Evolutionary conservation across 805 yeast genomes (phyloP).

Genomic region (Candida andamanensis): DNA sequence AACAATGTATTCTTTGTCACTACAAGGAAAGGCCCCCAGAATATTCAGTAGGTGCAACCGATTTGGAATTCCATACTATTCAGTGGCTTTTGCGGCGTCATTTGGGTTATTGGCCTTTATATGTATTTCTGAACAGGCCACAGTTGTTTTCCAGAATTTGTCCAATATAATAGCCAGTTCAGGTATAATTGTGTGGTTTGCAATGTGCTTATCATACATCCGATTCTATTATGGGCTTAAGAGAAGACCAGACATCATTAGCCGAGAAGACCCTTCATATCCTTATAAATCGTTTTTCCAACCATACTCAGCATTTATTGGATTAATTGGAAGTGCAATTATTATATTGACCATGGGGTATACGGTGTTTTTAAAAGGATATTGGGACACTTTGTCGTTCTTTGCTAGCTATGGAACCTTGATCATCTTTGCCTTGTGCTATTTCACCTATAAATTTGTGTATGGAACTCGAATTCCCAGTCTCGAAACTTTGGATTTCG

Average conservation of each 20-base stretch:
- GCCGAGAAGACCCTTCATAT: slow-evolving; percentile 56
- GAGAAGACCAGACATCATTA: slow-evolving; percentile 57
- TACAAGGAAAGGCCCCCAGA: slow-evolving; percentile 56
- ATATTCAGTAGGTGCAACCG: slow-evolving; percentile 55
- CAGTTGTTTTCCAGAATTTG: slow-evolving; percentile 60
- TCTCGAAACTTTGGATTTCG: slow-evolving; percentile 72
- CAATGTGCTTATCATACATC: slow-evolving; percentile 60
- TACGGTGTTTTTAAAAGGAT: slow-evolving; percentile 50
- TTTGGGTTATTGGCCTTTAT: slow-evolving; percentile 60
- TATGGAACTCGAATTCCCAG: slow-evolving; percentile 63
- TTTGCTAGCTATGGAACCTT: slow-evolving; percentile 63
- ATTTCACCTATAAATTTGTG: slow-evolving; percentile 50
- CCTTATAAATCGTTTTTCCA: slow-evolving; percentile 69
- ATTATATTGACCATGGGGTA: slow-evolving; percentile 58
- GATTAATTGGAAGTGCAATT: slow-evolving; percentile 48
- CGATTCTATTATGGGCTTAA: slow-evolving; percentile 61
- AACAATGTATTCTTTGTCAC: slow-evolving; percentile 36
- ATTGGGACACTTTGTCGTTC: slow-evolving; percentile 59
- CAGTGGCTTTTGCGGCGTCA: slow-evolving; percentile 59
- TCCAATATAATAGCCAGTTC: slow-evolving; percentile 67
- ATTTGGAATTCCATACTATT: slow-evolving; percentile 66
- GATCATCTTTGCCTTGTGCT: slow-evolving; percentile 47
- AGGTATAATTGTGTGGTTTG: slow-evolving; percentile 76
- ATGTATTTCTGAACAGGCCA: slow-evolving; percentile 53
- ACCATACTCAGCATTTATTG: slow-evolving; percentile 63